Evolutionary conservation across 1,284 basidiomycete species (phyloP), one percentile per base, ranked within the genome.

Genomic region (Apiotrichum porosum): DNA sequence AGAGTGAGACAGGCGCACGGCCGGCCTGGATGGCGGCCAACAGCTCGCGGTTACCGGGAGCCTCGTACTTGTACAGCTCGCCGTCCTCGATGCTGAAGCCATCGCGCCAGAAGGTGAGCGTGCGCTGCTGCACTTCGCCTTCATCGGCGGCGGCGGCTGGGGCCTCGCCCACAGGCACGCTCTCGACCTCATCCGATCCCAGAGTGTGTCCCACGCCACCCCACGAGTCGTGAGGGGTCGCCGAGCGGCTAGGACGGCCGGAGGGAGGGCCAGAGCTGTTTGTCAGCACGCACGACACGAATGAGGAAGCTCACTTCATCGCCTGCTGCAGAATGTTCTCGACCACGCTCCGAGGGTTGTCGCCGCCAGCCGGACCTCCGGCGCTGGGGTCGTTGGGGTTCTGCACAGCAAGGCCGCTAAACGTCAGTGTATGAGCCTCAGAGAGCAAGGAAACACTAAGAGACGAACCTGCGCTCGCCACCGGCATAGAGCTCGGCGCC

Each of bases 51-150:
- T 92, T 84, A 6, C 76, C 78, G 0, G 91, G 88, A 57, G 92
- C 83, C 48, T 89, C 86, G 67, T 95, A 97, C 33, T 80, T 76
- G 79, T 86, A 81, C 48, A 97, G 76, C 32, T 85, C 83, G 3
- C 92, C 91, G 58, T 93, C 89, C 62, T 94, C 91, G 47, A 98
- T 82, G 37, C 84, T 86, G 74, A 97, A 97, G 0, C 94, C 94
- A 57, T 97, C 82, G 30, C 84, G 79, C 94, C 95, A 98, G 73
- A 98, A 91, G 0, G 87, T 94, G 31, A 97, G 77, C 47, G 83
- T 80, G 12, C 94, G 83, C 38, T 85, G 81, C 0, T 80, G 86
- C 0, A 80, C 77, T 49, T 81, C 79, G 36, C 79, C 78, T 3
- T 32, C 32, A 10, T 14, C 17, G 8, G 19, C 30, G 10, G 31